These are phyloP conservation scores for Rhizopus sp. DNA, from an alignment of 371 early-diverging fungal species.

Conservation along the genomic window DNA sequence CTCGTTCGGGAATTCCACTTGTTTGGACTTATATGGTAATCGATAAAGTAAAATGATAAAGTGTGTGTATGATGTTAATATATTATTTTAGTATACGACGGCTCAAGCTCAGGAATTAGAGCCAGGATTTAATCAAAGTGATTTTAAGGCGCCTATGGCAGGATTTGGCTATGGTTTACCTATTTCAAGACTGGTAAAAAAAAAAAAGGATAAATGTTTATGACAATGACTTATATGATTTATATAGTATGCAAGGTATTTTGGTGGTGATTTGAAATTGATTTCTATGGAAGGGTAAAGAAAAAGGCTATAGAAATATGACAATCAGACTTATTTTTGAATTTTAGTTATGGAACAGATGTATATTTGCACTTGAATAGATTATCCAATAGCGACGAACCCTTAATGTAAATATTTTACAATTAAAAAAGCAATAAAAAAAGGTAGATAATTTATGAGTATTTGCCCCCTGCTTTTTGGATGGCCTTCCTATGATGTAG, in stretches of 20 bases:
- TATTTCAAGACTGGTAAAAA: conserved; percentile 72
- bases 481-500: no score
- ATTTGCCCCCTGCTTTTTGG: not conserved
- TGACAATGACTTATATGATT: not conserved
- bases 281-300: conserved; percentile 94
- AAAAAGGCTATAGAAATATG: not conserved
- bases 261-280: conserved; percentile 93
- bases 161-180: conserved; percentile 98
- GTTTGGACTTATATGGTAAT: conserved; percentile 95
- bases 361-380: conserved; percentile 93
- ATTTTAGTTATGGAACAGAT: conserved; percentile 84
- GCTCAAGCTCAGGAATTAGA: conserved; percentile 89
- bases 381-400: conserved; percentile 90
- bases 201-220: no score
- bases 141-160: conserved; percentile 96
- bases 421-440: not conserved
- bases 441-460: no score
- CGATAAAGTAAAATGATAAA: not conserved
- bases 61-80: not conserved
- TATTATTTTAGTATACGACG: conserved; percentile 77
- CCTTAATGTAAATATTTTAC: conserved; percentile 55
- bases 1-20: conserved; percentile 84
- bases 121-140: conserved; percentile 78
- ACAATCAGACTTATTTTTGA: not conserved
- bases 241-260: conserved; percentile 81